phyloP scores from a whole-genome alignment of 2,329 filamentous ascomycete genomes.

The Diaporthe citriasiana region DNA sequence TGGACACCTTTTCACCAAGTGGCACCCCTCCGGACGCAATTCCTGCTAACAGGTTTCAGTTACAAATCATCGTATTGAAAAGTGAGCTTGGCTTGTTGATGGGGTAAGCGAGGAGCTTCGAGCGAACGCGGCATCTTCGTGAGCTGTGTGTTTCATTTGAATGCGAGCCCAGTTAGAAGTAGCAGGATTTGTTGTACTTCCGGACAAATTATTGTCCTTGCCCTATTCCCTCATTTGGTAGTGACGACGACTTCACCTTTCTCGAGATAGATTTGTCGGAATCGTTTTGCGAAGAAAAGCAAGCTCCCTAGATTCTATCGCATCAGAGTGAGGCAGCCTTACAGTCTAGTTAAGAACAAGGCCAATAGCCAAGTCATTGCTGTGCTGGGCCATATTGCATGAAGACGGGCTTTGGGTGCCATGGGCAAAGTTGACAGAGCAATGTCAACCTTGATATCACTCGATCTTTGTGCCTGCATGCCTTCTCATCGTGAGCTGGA shows the following conservation, averaged over 20 bases:
- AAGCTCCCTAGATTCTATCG: background rate
- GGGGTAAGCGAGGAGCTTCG: no score
- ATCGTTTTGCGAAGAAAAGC: background rate
- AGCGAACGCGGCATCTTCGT: background rate
- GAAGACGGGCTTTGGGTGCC: background rate
- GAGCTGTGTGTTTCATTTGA: background rate
- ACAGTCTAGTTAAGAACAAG: background rate
- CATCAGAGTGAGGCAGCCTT: background rate
- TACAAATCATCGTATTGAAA: conserved; percentile 21
- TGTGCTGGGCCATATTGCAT: background rate
- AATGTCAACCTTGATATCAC: no score
- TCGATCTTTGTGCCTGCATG: background rate
- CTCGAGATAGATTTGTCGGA: background rate
- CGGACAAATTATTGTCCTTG: background rate
- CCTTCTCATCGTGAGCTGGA: background rate
- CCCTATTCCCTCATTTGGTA: background rate
- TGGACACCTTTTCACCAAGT: background rate
- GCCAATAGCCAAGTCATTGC: background rate
- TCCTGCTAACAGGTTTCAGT: background rate
- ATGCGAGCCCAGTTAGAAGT: no score
- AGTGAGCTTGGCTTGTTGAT: background rate
- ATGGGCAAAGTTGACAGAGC: background rate
- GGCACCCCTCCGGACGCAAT: background rate
- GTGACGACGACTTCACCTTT: background rate
- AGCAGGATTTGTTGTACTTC: background rate